Percentiles rank a stretch among this genome's conserved stretches.
Conservation (phyloP, 2,329 filamentous ascomycete species). For the Colletotrichum graminicola region DNA sequence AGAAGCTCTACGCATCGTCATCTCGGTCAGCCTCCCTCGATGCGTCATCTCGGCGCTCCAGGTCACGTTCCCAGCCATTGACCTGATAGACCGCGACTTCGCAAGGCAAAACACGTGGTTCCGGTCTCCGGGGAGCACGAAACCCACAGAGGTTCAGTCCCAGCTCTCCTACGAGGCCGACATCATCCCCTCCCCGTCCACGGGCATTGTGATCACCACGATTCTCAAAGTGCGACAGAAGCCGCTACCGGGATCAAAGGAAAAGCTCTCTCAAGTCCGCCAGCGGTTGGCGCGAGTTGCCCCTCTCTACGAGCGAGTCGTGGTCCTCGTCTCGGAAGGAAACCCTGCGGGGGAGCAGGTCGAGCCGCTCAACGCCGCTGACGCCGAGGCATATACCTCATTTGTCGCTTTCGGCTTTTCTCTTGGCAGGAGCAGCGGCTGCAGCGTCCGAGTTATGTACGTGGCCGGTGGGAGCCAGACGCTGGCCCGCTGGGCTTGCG, state of each 20-base stretch:
- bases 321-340: conserved; percentile 75
- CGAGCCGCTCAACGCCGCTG: conserved; percentile 54
- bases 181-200: conserved; percentile 75
- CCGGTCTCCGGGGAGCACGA: conserved; percentile 50
- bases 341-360: conserved; percentile 57
- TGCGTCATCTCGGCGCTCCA: conserved; percentile 64
- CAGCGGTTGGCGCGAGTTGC: conserved; percentile 67
- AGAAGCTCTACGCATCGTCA: conserved; percentile 56
- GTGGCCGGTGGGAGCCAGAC: conserved; percentile 64
- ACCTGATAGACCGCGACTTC: conserved; percentile 73
- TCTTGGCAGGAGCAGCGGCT: conserved; percentile 48
- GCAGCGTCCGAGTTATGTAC: conserved; percentile 57
- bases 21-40: conserved; percentile 64
- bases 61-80: conserved; percentile 59
- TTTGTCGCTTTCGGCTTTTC: conserved; percentile 63
- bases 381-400: conserved; percentile 60
- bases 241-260: conserved; percentile 66
- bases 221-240: conserved; percentile 80
- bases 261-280: conserved; percentile 60
- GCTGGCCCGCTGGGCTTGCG: conserved; percentile 67
- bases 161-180: conserved; percentile 73
- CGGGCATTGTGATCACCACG: conserved; percentile 78
- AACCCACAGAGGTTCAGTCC: conserved; percentile 47
- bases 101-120: conserved; percentile 51
- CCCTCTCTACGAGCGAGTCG: conserved; percentile 73